Evolutionary conservation across 768 basidiomycete species (phyloP), one percentile per base, ranked within the genome.

Genomic region (Rhizopogon vulgaris): DNA sequence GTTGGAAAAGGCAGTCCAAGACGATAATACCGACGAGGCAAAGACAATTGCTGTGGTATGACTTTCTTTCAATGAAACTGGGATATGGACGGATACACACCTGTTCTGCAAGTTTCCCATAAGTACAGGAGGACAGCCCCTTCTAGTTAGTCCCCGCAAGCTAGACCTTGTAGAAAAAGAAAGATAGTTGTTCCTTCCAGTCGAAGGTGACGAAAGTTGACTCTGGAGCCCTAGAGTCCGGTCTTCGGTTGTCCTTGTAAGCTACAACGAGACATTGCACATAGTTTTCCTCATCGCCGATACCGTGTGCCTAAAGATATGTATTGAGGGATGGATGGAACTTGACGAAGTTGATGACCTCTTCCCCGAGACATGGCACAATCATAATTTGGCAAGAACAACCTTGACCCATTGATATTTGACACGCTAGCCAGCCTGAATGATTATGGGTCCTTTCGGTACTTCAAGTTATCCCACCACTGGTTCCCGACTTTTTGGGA

Each of bases 1-100:
- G 22, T 22, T 82, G 75, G 49, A 83, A 69, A 46, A 85, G 72
- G 6, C 68, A 72, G n/a, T 74, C 70, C 41, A 83, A n/a, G 40
- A 75, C 69, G 10, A 77, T 49, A 40, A 82, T 70, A 17, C 83
- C 56, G 37, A 74, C 56, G 37, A 74, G 45, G 17, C 65, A 63
- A 34, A 85, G 65, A 54, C 79, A 80, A 75, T 78, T 72, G 70
- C 42, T 43, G 41, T 40, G 17, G 30, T 18, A 32, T 18, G 18
- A 17, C 18, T 8, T 22, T 32, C 30, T 32, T 45, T 12, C 7
- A 18, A 22, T 32, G 8, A 45, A 18, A 45, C 0, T 14, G 3
- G 30, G 30, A 22, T 2, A 18, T 22, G 4, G 32, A 14, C 32
- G 18, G 22, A 46, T 45, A 14, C 43, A 9, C 12, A 46, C 43